Conservation (phyloP, 2,329 filamentous ascomycete species). For the Celoporthe dispersa region DNA sequence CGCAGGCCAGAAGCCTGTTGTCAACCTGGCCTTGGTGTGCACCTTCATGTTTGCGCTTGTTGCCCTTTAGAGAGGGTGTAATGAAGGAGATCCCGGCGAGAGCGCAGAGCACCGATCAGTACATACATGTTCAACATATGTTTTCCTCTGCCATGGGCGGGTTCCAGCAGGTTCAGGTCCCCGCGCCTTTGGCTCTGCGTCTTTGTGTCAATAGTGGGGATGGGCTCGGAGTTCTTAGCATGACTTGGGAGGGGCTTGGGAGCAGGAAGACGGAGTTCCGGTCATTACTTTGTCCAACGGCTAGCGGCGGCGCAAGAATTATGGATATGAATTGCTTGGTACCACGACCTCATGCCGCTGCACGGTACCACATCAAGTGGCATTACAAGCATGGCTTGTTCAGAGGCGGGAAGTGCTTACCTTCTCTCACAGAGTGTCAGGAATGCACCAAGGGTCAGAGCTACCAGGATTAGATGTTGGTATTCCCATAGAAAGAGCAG, state of each 20-base stretch:
- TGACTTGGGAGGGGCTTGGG: not conserved
- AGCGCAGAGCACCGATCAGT: not conserved
- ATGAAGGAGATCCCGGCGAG: not conserved
- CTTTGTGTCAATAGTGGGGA: not conserved
- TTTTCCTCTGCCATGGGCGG: not conserved
- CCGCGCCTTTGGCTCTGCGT: not conserved
- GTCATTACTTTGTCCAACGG: not conserved
- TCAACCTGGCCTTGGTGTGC: conserved; percentile 30
- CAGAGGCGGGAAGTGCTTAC: not conserved
- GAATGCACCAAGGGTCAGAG: not conserved
- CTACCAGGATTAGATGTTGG: not conserved
- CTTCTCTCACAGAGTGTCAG: not conserved
- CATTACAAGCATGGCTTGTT: not conserved
- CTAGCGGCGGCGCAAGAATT: not conserved
- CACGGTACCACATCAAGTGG: not conserved
- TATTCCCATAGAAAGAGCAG: not conserved
- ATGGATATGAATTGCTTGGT: conserved; percentile 1
- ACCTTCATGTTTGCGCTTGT: conserved; percentile 31
- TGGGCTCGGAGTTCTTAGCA: conserved; percentile 1
- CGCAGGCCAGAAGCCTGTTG: conserved; percentile 30
- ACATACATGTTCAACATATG: not conserved
- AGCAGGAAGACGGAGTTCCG: not conserved
- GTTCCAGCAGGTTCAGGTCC: not conserved
- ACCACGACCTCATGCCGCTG: not conserved
- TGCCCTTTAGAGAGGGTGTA: conserved; percentile 4